Evolutionary conservation across 306 rosid genomes (phyloP), one percentile per base, ranked within the genome.

Genomic region (Senna siamea): DNA sequence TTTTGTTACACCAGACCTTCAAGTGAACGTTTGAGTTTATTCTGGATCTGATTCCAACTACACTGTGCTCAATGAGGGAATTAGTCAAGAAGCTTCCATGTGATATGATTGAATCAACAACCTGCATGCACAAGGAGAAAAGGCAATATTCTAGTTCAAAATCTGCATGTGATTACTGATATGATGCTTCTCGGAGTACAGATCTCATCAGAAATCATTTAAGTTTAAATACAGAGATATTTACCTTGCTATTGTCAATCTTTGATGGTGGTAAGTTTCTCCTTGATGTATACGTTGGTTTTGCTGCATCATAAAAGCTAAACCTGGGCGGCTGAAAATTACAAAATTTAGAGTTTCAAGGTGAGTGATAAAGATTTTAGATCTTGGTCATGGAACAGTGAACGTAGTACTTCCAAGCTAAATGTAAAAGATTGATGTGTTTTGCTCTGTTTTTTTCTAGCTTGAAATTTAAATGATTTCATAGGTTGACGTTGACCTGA

Each of bases 211-310:
- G 9, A 75, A 58, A 66, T 72, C 43, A 63, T 44, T 60, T 23
- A 65, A 66, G 23, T 59, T 54, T 65, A 61, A 70, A 67, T 56
- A 73, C 38, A 57, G 19, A 62, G 66, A 40, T 37, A 77, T 83
- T 57, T 78, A 91, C 98, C 98, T 85, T 94, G 90, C 98, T 77
- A 23, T 70, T 87, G 78, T 91, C 96, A 66, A 94, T 87, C 86
- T 87, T 88, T 30, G 98, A 50, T 53, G 98, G 98, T 14, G 98
- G 98, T 58, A 93, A 81, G 93, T 91, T 93, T 85, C 97, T 89
- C 81, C 98, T 86, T 70, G 98, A 93, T 69, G 98, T 86, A 76
- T 82, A 93, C 92, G 79, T 93, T 26, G 98, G 97, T 79, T 91
- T 85, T 48, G 92, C 70, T 65, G 97, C 98, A 83, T 91, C 80